A percentile compares a stretch with the other conserved stretches of the same genome.
These are phyloP conservation scores for Mimosa pudica DNA, from an alignment of 306 rosid species.

Conservation along the genomic window DNA sequence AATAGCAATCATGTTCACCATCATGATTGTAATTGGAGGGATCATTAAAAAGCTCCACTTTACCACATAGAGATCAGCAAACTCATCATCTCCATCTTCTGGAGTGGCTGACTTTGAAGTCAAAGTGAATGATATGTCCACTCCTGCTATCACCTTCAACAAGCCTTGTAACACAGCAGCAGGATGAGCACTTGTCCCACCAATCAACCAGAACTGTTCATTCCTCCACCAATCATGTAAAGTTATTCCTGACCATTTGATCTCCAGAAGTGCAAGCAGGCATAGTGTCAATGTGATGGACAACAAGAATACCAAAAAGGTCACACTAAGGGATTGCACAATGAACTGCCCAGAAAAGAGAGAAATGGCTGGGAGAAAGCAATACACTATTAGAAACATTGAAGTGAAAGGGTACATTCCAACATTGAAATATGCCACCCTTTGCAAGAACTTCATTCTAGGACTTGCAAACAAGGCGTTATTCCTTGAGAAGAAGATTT, in stretches of 20 bases:
- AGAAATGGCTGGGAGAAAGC: conserved; percentile 81
- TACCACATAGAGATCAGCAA: conserved; percentile 72
- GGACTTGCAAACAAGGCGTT: conserved; percentile 74
- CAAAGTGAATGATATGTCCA: conserved; percentile 81
- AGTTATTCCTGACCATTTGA: conserved; percentile 85
- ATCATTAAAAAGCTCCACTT: conserved; percentile 89
- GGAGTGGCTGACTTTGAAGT: conserved; percentile 76
- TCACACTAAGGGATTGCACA: conserved; percentile 64
- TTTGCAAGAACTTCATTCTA: conserved; percentile 76
- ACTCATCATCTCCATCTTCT: conserved; percentile 81
- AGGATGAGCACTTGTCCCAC: conserved; percentile 89
- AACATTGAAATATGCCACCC: conserved; percentile 87
- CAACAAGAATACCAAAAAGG: conserved; percentile 65
- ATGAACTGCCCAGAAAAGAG: conserved; percentile 82
- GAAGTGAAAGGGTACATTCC: conserved; percentile 96
- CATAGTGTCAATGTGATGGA: conserved; percentile 76
- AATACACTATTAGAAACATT: conserved; percentile 69
- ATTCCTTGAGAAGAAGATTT: conserved; percentile 82
- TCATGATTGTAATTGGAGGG: conserved; percentile 83
- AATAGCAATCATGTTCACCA: conserved; percentile 80
- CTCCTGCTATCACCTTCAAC: conserved; percentile 84
- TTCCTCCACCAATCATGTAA: conserved; percentile 91
- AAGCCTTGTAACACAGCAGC: conserved; percentile 84
- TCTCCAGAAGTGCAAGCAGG: conserved; percentile 75
- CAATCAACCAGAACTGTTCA: conserved; percentile 87